These are phyloP conservation scores for Colletotrichum navitas DNA, from an alignment of 2,329 filamentous ascomycete species.

Conservation along the genomic window DNA sequence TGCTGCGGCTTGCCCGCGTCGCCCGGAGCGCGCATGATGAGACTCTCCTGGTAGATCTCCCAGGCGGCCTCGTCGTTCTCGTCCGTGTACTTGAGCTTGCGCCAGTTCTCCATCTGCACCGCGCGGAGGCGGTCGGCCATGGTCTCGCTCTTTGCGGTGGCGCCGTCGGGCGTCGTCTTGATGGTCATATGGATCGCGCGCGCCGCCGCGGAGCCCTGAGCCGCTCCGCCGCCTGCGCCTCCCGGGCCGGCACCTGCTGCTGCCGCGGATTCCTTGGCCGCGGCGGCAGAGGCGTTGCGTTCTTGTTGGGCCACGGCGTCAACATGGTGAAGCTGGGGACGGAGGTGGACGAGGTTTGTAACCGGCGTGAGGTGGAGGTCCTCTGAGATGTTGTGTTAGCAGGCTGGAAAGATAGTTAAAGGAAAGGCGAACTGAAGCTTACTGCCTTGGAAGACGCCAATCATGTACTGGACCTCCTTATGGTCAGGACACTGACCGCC, in stretches of 20 bases:
- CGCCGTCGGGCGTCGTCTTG: conserved; percentile 79
- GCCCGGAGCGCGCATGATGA: conserved; percentile 64
- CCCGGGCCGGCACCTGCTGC: conserved; percentile 52
- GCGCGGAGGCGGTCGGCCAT: conserved; percentile 81
- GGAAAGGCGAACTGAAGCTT: conserved; percentile 51
- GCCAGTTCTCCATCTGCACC: conserved; percentile 88
- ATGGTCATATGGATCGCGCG: conserved; percentile 89
- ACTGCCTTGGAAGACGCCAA: conserved; percentile 91
- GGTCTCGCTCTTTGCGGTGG: conserved; percentile 74
- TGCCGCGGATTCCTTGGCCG: conserved; percentile 52
- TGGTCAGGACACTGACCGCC: conserved; percentile 82
- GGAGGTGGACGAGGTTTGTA: conserved; percentile 86
- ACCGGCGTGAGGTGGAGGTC: conserved; percentile 89
- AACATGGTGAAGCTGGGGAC: conserved; percentile 92
- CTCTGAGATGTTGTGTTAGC: conserved; percentile 61
- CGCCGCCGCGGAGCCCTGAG: conserved; percentile 63
- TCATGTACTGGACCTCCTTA: conserved; percentile 85
- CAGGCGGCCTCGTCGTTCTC: conserved; percentile 83
- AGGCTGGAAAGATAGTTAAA: background rate
- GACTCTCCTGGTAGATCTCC: conserved; percentile 78
- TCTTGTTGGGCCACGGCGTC: conserved; percentile 85
- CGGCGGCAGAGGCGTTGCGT: conserved; percentile 59
- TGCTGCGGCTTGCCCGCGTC: conserved; percentile 3
- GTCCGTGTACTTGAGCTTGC: conserved; percentile 81
- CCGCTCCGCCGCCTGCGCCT: conserved; percentile 53